Conservation (phyloP, 805 yeast species). For the Maudiozyma bulderi region DNA sequence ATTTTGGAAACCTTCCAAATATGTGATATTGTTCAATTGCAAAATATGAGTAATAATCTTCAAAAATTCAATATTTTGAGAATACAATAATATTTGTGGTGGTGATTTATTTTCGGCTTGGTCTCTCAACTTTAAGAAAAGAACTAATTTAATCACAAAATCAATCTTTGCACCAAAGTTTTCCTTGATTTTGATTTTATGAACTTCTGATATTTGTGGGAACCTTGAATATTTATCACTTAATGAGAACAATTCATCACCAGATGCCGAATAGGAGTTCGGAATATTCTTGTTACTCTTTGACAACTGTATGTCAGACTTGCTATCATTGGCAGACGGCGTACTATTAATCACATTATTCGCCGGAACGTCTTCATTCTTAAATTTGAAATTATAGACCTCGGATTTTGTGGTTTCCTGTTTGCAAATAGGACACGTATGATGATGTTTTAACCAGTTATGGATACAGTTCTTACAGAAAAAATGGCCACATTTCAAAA, state of each 20-base stretch:
- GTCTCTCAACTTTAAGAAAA: conserved; percentile 50
- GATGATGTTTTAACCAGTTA: conserved; percentile 55
- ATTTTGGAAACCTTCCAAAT: conserved; percentile 35
- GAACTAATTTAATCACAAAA: conserved; percentile 61
- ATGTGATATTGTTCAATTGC: conserved; percentile 44
- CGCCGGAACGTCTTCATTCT: conserved; percentile 9
- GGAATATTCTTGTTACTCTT: conserved; percentile 5
- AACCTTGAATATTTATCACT: conserved; percentile 14
- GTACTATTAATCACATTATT: background rate
- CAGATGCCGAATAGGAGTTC: background rate
- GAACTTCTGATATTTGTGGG: conserved; percentile 36
- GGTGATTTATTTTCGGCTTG: conserved; percentile 23
- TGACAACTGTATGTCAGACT: conserved; percentile 2
- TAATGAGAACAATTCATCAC: background rate
- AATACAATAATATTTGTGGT: conserved; percentile 77
- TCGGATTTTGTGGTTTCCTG: conserved; percentile 38
- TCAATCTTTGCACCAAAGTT: conserved; percentile 83
- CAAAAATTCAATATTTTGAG: conserved; percentile 80
- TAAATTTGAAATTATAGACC: conserved; percentile 57
- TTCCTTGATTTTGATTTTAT: conserved; percentile 33
- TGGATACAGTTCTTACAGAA: conserved; percentile 75
- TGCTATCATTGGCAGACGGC: background rate
- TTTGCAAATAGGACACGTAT: conserved; percentile 78
- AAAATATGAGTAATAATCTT: conserved; percentile 59
- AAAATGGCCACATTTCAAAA: conserved; percentile 87